Evolutionary conservation across 805 yeast species (phyloP), one percentile per base, ranked within the genome.

Genomic region (Kodamaea hsintzibuensis): DNA sequence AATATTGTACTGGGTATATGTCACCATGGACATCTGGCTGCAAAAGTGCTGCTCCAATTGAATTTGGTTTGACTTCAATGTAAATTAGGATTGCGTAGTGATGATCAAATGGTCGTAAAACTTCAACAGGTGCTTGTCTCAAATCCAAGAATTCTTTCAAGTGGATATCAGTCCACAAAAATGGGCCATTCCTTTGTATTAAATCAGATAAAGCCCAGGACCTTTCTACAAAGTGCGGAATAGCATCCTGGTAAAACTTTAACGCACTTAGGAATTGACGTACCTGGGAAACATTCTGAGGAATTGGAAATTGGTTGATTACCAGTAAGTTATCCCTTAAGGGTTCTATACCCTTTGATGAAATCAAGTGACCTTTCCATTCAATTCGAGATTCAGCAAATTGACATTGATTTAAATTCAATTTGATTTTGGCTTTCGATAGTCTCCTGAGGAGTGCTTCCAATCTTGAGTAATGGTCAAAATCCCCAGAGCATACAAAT

Each of bases 311-410:
- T n/a, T 44, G 37, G 7, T 7, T 44, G 8, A 44, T 22, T 18
- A 33, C 8, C 37, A 19, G 37, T n/a, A 44, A 14, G 12, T 44
- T 19, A 7, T 44, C 19, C 37, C 9, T 27, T 16, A 19, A 44
- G 2, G 47, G 47, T 22, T 16, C 37, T 7, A 44, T 44, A 2
- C 47, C 38, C 5, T 25, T 19, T n/a, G 47, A 33, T 3, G 47
- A 44, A 10, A 44, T 44, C 5, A 44, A 16, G 25, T 44, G 47
- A 22, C 47, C 47, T 13, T 44, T 44, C 47, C 47, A 44, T 44
- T 44, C 18, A 14, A 44, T 44, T 16, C 47, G 22, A 2, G 17
- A 19, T 14, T 44, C 37, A 8, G 14, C 22, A 19, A 44, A 44
- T 17, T 25, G 38, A n/a, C 47, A 44, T 19, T 33, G 37, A 19